Evolutionary conservation across 2,329 filamentous ascomycete genomes (phyloP), one percentile per base, ranked within the genome.

Genomic region (Nothopassalora personata): DNA sequence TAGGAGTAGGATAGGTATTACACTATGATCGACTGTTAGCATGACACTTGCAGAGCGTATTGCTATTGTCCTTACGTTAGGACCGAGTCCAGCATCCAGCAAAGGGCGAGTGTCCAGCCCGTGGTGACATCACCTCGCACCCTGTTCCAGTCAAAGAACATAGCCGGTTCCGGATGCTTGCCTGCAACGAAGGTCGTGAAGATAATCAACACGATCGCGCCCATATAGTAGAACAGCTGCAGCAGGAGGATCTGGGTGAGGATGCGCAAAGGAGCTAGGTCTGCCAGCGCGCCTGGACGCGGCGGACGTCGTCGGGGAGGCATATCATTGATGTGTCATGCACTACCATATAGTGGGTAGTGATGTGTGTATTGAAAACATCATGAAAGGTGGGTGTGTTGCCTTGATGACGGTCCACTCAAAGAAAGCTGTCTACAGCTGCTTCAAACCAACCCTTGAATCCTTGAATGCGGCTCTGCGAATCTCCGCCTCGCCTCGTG

Each of bases 1-100:
- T 59, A 97, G 80, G 56, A 93, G 77, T 53, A 96, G 85, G 59
- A 97, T 87, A 46, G 91, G 89, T 59, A 95, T 85, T 46, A 90
- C 85, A 72, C 93, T 97, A 70, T 60, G 0, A 34, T 3, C 39
- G n/a, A 31, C 5, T 13, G 27, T 63, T 49, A 63, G 55, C 15
- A 54, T 49, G 30, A 7, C 4, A 18, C 43, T n/a, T 18, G n/a
- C 6, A 23, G 8, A 28, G 23, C 27, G 27, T 18, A 51, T 31
- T 36, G 54, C 45, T 52, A n/a, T 39, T 45, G 18, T n/a, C 75
- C 81, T 65, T 77, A 89, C 86, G 82, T 83, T 63, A 86, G 76
- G 51, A 87, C 75, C 64, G 82, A 82, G 69, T 86, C 86, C 70
- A 88, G 73, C 69, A 88, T 75, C 86, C 86, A 89, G 45, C 87